Base-by-base conservation (phyloP, 2,329 filamentous ascomycete species). In the Verticillium isaacii region DNA sequence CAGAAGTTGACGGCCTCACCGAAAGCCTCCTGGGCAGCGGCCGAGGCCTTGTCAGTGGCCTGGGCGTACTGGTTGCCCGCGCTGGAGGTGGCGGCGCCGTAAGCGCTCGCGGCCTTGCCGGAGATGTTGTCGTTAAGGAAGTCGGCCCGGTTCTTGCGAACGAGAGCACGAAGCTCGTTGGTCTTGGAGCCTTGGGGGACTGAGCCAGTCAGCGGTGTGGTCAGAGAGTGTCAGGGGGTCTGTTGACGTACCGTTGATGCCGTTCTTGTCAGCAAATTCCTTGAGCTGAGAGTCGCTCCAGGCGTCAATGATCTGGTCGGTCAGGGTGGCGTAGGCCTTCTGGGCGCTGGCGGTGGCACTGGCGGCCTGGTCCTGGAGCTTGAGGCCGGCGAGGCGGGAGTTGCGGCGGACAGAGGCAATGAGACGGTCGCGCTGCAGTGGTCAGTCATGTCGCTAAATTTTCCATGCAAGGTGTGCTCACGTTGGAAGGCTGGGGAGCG, bases 231-330 rank as follows among this genome's bases (percentile, higher is more conserved):
- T 19, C 4, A 5, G 65, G 9, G 9, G 7, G 11, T 14, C 4
- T 0, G 1, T 29, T 6, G 14, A 54, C 73, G 32, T 68, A 79
- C 78, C 77, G 14, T 72, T 74, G 72, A 99, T 90, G 62, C 87
- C 87, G 69, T 98, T 95, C 83, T 93, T 92, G 80, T 98, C 94
- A 61, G 88, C 88, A 80, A 95, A 98, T 65, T 92, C 89, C 83
- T 98, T 98, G 73, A 99, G 84, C 75, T 96, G 82, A 50, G 84
- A 85, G 71, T 97, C 93, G 70, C 90, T 89, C 95, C 95, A 99
- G 4, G 91, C 88, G 68, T 96, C 89, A 71, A 98, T 90, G 60
- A 97, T 81, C 69, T 89, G 88, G 69, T 98, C 92, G 65, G 89
- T 92, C 52, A 98, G 78, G 57, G 87, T 89, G 59, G 89, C 80